Base-by-base conservation (phyloP, 2,329 filamentous ascomycete species). In the Neonectria punicea region DNA sequence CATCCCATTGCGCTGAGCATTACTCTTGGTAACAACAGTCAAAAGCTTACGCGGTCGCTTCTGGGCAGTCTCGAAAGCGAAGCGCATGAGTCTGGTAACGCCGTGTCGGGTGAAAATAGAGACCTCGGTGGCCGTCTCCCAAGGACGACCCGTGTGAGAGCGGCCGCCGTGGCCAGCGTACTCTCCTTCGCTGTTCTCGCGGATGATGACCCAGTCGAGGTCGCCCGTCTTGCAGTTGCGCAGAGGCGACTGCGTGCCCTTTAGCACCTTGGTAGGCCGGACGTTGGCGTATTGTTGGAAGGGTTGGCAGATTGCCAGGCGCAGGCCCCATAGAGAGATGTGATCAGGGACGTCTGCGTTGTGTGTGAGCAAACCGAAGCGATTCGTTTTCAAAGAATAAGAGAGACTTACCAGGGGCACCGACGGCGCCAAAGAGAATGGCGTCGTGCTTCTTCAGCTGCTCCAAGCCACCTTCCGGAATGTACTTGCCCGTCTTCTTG, bases 201-300 rank as follows among this genome's bases (percentile, higher is more conserved):
- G 86, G 44, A 91, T 80, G 58, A 91, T 90, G 10, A 90, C 86
- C 87, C 88, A 90, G 77, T 91, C 87, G 0, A 90, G 78, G 57
- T 89, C 85, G 0, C 86, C 85, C 0, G 81, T 78, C 66, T 80
- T 77, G 72, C 86, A 79, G 75, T 86, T 82, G 20, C 78, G 75
- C 0, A 90, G 79, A 0, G 88, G 88, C 0, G 87, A 89, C 60
- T 85, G 79, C 0, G 86, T 89, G 16, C 88, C 88, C 9, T 82
- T 82, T 63, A 90, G 84, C n/a, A 89, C 85, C 18, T 84, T 85
- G 2, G 87, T 89, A 0, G 89, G 89, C 2, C 89, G 84, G 0
- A 91, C 86, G 64, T 91, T 91, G 67, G 89, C 88, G 68, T 90
- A 91, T 68, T 90, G 88, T 69, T 90, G 89, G 67, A 91, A 81